Conservation (phyloP, 352 stramenopile species). For the Phytophthora crassamura region DNA sequence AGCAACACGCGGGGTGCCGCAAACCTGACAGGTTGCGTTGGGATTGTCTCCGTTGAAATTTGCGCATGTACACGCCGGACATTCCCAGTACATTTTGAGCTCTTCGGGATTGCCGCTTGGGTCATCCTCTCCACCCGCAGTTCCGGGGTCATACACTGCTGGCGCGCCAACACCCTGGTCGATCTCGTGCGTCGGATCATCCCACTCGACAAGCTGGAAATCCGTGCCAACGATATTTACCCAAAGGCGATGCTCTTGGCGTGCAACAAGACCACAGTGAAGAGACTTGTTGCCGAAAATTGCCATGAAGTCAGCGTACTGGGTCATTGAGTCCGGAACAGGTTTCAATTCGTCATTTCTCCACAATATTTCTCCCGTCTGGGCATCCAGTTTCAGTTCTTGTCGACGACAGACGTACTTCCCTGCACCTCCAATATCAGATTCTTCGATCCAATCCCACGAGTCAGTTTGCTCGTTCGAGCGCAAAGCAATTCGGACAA, state of each 20-base stretch:
- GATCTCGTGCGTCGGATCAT: constrained; percentile 75
- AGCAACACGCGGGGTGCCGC: constrained; percentile 55
- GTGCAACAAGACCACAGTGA: constrained; percentile 87
- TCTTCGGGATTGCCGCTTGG: constrained; percentile 43
- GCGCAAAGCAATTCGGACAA: constrained; percentile 80
- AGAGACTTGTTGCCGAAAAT: constrained; percentile 88
- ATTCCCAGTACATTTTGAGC: constrained; percentile 92
- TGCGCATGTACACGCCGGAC: constrained; percentile 79
- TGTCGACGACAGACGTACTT: constrained; percentile 77
- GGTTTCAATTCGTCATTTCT: constrained; percentile 91
- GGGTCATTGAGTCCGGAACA: constrained; percentile 92
- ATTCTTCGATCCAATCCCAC: constrained; percentile 76
- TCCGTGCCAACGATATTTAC: constrained; percentile 90
- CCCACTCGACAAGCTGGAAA: constrained; percentile 90
- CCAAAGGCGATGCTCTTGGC: constrained; percentile 88
- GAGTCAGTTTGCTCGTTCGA: constrained; percentile 58
- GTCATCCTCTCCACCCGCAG: constrained; percentile 4
- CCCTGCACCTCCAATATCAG: constrained; percentile 55
- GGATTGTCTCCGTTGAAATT: constrained; percentile 90
- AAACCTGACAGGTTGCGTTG: constrained; percentile 81
- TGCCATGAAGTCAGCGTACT: constrained; percentile 86
- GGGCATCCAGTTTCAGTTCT: constrained; percentile 86
- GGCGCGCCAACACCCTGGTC: constrained; percentile 86
- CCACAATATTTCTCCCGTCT: constrained; percentile 91
- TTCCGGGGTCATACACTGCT: constrained; percentile 44